phyloP scores from a whole-genome alignment of 768 basidiomycete species.

The Russula earlei region DNA sequence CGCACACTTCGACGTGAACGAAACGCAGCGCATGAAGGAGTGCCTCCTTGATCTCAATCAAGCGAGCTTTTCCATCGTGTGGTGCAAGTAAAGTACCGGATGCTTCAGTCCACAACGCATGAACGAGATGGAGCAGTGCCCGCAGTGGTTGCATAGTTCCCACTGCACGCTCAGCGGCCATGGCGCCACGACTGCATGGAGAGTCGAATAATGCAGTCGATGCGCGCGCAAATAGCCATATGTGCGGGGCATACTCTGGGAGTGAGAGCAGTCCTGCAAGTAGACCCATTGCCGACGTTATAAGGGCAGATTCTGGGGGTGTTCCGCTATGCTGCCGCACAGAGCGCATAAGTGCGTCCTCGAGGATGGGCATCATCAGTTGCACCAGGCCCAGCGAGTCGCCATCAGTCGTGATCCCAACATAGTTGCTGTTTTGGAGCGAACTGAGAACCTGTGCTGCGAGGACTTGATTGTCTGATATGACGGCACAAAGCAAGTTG shows the following conservation, averaged over 20 bases:
- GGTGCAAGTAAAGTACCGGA: slow-evolving; percentile 41
- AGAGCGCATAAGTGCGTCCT: slow-evolving; percentile 58
- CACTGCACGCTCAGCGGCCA: slow-evolving; percentile 59
- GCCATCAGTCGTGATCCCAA: slow-evolving; percentile 40
- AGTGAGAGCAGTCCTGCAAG: slow-evolving; percentile 67
- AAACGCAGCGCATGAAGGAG: slow-evolving; percentile 68
- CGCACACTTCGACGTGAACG: slow-evolving; percentile 83
- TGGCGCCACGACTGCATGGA: slow-evolving; percentile 50
- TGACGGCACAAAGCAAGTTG: slow-evolving; percentile 68
- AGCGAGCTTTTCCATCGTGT: slow-evolving; percentile 45
- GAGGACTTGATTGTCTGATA: slow-evolving; percentile 58
- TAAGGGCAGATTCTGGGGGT: slow-evolving; percentile 54
- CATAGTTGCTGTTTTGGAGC: slow-evolving; percentile 44
- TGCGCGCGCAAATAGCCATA: slow-evolving; percentile 83
- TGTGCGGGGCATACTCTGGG: slow-evolving; percentile 64
- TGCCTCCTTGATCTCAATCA: slow-evolving; percentile 73
- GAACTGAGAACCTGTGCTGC: slow-evolving; percentile 58
- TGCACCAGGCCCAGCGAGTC: slow-evolving; percentile 67
- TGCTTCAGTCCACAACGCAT: slow-evolving; percentile 66
- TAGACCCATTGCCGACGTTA: slow-evolving; percentile 75
- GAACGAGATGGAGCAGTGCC: slow-evolving; percentile 66
- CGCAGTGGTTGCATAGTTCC: slow-evolving; percentile 82
- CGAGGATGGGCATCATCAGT: slow-evolving; percentile 70
- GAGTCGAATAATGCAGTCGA: slow-evolving; percentile 69
- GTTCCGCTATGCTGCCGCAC: slow-evolving; percentile 26